Evolutionary conservation across 2,329 filamentous ascomycete genomes (phyloP), one percentile per base, ranked within the genome.

Genomic region (Fusarium transvaalense): DNA sequence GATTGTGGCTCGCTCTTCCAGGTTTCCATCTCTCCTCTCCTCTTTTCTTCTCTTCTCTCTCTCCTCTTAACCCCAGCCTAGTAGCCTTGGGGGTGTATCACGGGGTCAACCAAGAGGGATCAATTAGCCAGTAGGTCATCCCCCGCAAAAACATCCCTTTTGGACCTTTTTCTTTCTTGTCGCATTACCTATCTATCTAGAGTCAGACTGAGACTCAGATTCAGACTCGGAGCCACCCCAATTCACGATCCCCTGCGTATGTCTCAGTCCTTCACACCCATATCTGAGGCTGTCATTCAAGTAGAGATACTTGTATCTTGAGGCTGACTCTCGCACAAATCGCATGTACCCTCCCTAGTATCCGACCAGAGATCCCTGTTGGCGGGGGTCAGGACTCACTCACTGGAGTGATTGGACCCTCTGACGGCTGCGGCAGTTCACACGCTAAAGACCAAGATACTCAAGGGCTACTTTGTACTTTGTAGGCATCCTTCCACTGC

Each of bases 341-440:
- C 48, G 29, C 29, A 58, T 62, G 66, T 62, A 52, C 48, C 23
- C 43, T 52, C 51, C 41, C 61, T 31, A 38, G 37, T 32, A 50
- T 39, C 31, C 52, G 19, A 21, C 13, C n/a, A 48, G 31, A 48
- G 29, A 64, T 42, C 61, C 61, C 17, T 59, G 60, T 53, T 27
- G 41, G 23, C 10, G 41, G 31, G 31, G 13, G 27, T 46, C 38
- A 46, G 50, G 32, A n/a, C 21, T 23, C 21, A 32, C 48, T 52
- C 43, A 43, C 53, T 68, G 64, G n/a, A n/a, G n/a, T n/a, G n/a
- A n/a, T n/a, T n/a, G n/a, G 64, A 50, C 60, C 65, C 52, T 69
- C 66, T 62, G 52, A 62, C 56, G 52, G 56, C 66, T 66, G 61
- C 66, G 66, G 66, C 66, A 69, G 66, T 69, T 69, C 50, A 46